Evolutionary conservation across 2,329 filamentous ascomycete genomes (phyloP).

Genomic region (Aureobasidium lini): DNA sequence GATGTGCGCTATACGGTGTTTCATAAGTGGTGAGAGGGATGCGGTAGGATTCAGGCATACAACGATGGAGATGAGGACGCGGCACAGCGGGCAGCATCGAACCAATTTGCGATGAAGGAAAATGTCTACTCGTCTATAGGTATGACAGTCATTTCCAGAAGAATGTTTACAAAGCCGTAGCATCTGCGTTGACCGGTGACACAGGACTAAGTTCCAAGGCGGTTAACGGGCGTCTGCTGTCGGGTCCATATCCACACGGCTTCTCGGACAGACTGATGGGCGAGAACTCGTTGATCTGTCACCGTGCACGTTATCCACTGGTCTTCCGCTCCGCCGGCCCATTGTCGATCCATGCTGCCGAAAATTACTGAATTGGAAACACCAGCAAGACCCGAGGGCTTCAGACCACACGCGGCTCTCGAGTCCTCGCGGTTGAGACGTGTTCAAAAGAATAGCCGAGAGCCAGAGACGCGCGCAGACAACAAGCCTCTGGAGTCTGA

Average conservation of each 20-base stretch:
- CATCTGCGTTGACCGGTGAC: background rate
- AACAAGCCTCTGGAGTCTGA: too few species aligned
- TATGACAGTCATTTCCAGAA: background rate
- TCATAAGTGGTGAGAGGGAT: background rate
- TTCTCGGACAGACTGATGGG: background rate
- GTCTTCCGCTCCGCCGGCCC: constrained; percentile 7
- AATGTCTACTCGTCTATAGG: background rate
- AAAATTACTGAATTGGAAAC: background rate
- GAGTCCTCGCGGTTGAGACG: background rate
- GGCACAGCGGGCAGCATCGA: too few species aligned
- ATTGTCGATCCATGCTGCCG: background rate
- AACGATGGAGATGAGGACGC: too few species aligned
- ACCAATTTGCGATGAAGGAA: too few species aligned
- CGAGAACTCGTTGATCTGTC: constrained; percentile 4
- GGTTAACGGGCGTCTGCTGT: background rate
- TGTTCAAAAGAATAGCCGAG: background rate
- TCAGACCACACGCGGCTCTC: background rate
- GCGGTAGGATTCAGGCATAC: background rate
- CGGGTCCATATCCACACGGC: background rate
- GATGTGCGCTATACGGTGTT: too few species aligned
- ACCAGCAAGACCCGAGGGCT: background rate
- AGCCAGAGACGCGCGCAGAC: background rate
- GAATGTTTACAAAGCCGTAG: background rate
- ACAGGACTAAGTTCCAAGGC: background rate
- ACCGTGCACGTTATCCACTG: background rate